A percentile compares a stretch with the other conserved stretches of the same genome.
Evolutionary conservation across 306 rosid species (phyloP).

Genomic region (Prunus persica): DNA sequence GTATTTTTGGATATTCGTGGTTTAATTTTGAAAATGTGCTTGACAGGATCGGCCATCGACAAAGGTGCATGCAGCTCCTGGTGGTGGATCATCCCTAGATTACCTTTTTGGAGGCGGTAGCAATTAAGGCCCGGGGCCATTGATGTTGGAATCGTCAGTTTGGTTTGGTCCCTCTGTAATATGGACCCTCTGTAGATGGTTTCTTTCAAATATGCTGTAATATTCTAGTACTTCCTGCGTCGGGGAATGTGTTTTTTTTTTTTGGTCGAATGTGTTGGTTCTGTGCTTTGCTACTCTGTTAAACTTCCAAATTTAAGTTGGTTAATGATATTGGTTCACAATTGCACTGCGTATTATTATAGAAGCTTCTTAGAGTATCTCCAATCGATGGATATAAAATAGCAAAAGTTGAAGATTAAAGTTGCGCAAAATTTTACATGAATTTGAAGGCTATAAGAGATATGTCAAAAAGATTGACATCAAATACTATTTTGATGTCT

Average conservation of each 20-base stretch:
- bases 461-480: too few relatives aligned
- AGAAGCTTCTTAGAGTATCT: not conserved
- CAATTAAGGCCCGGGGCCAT: conserved; percentile 3
- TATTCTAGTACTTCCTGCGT: not conserved
- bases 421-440: too few relatives aligned
- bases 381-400: too few relatives aligned
- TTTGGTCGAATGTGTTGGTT: not conserved
- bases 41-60: conserved; percentile 23
- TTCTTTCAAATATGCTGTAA: not conserved
- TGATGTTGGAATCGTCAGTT: conserved; percentile 9
- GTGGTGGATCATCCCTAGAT: conserved; percentile 22
- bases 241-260: not conserved
- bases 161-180: not conserved
- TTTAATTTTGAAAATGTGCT: not conserved
- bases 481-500: too few relatives aligned
- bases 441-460: too few relatives aligned
- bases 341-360: not conserved
- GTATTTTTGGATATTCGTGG: not conserved
- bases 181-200: conserved; percentile 6
- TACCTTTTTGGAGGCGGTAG: conserved; percentile 23
- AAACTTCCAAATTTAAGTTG: not conserved
- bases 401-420: too few relatives aligned
- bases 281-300: not conserved
- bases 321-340: not conserved
- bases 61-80: conserved; percentile 19